A percentile compares a stretch with the other conserved stretches of the same genome.
Evolutionary conservation across 1,139 yeast species (phyloP).

Genomic region (Diutina mesorugosa): DNA sequence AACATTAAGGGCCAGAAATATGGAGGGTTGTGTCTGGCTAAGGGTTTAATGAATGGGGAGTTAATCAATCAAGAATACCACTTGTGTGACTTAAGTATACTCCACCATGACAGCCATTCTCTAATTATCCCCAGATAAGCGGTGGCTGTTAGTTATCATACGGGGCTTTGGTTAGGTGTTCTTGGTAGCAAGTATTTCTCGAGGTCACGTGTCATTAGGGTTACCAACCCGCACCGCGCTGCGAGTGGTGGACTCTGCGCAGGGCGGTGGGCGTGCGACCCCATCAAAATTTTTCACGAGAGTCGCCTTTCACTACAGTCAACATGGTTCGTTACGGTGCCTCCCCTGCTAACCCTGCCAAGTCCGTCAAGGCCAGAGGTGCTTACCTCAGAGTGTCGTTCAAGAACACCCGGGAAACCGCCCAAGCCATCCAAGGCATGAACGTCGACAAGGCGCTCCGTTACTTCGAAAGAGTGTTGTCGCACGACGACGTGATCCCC

Average conservation of each 20-base stretch:
- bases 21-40: no score
- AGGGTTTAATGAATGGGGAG: no score
- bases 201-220: slow-evolving; percentile 1
- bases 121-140: no score
- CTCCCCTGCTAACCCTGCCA: slow-evolving; percentile 98
- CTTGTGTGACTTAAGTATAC: no score
- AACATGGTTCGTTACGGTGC: slow-evolving; percentile 84
- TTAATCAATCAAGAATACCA: no score
- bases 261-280: background rate
- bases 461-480: slow-evolving; percentile 93
- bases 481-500: slow-evolving; percentile 99
- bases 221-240: background rate
- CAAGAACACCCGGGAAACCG: slow-evolving; percentile 99
- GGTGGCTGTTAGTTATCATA: no score
- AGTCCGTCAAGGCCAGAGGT: slow-evolving; percentile 99
- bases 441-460: slow-evolving; percentile 89
- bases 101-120: no score
- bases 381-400: slow-evolving; percentile 97
- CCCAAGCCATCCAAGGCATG: slow-evolving; percentile 98
- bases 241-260: background rate
- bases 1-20: no score
- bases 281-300: slow-evolving; percentile 2
- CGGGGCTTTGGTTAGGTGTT: background rate
- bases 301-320: background rate
- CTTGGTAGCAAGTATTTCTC: background rate